Percentiles rank a stretch among this genome's conserved stretches.
Conservation (phyloP, 2,329 filamentous ascomycete genomes). For the Didymella segeticola region DNA sequence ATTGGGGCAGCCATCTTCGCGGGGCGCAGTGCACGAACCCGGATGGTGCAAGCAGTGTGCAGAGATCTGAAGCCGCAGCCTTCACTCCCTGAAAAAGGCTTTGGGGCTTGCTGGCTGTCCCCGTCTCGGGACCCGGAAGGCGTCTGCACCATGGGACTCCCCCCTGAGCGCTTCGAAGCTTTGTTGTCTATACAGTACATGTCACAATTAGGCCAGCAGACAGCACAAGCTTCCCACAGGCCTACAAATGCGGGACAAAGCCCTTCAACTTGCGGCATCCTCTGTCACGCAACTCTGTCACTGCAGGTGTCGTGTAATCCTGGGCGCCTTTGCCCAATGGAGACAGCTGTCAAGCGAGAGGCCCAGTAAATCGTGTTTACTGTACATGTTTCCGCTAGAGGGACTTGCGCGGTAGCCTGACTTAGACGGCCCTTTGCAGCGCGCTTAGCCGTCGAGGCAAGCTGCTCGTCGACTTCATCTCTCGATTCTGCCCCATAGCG, state of each 20-base stretch:
- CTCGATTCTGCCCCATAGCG: slow-evolving; percentile 9
- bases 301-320: slow-evolving; percentile 27
- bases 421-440: slow-evolving; percentile 20
- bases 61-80: slow-evolving; percentile 38
- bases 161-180: slow-evolving; percentile 12
- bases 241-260: slow-evolving; percentile 10
- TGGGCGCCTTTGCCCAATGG: slow-evolving; percentile 31
- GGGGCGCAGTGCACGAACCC: slow-evolving; percentile 24
- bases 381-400: slow-evolving; percentile 11
- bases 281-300: slow-evolving; percentile 20
- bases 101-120: slow-evolving; percentile 28
- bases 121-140: slow-evolving; percentile 31
- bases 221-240: slow-evolving; percentile 17
- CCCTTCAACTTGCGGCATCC: slow-evolving; percentile 18
- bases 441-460: slow-evolving; percentile 15
- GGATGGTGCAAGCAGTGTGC: slow-evolving; percentile 21
- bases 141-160: slow-evolving; percentile 31
- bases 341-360: slow-evolving; percentile 28
- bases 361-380: slow-evolving; percentile 17
- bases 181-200: slow-evolving; percentile 17
- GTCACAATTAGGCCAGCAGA: slow-evolving; percentile 4
- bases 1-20: slow-evolving; percentile 33
- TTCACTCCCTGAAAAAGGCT: slow-evolving; percentile 21
- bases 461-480: slow-evolving; percentile 10
- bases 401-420: slow-evolving; percentile 14